Base-by-base conservation (phyloP, 2,329 filamentous ascomycete genomes). In the Trichoderma koningiopsis region DNA sequence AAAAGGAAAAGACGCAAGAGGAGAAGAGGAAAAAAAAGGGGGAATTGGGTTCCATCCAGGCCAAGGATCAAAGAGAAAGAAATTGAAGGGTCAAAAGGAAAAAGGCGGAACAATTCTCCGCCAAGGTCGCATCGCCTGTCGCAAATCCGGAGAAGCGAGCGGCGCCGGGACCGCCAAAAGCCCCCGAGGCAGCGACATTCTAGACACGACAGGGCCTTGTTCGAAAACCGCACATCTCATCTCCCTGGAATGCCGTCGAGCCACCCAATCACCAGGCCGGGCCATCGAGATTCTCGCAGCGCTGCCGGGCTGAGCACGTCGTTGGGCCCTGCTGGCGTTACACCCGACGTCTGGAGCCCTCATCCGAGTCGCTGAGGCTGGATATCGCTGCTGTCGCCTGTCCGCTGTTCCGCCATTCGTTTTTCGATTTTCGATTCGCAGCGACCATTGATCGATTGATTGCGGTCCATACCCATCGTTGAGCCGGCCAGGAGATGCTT, bases 51-150 rank as follows among this genome's bases (percentile, higher is more conserved):
- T 35, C 33, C 33, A 22, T 43, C 40, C 40, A 43, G 40, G 16
- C 3, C 40, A 43, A 43, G 40, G 40, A 43, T 43, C 40, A 14
- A 14, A 33, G 31, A 35, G 4, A 43, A n/a, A n/a, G 40, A 43
- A 19, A 43, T 43, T 43, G 40, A 43, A 59, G 57, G 57, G 60
- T 49, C 5, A 22, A 49, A 49, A 24, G 63, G 55, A 40, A 67
- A 5, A 67, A 59, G 63, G 63, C 55, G 55, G 55, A 67, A 67
- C 63, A 67, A 67, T 67, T 67, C 63, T 67, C 63, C 63, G 63
- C 22, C 33, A 35, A n/a, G 24, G 43, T 8, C 19, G 14, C 11
- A 43, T 43, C 40, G 40, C 29, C 19, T 61, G 60, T 52, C 63
- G 55, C 63, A 49, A 57, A 35, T 16, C 53, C 52, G 62, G 19